A percentile compares a stretch with the other conserved stretches of the same genome.
phyloP scores from a whole-genome alignment of 2,329 filamentous ascomycete species.

The Fusarium napiforme region DNA sequence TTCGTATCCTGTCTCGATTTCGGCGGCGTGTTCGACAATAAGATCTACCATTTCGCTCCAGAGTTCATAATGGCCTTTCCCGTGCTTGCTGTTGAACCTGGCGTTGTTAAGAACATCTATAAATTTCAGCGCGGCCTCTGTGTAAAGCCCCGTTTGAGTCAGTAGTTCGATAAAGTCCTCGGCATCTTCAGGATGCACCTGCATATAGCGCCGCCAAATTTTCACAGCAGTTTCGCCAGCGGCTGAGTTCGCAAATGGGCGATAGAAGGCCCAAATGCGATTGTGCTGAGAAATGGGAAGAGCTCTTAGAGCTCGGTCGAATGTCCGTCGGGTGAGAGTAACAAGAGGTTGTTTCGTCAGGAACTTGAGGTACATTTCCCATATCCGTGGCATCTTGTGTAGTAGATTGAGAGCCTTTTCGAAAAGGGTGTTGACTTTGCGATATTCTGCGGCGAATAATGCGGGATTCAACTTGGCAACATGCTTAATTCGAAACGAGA shows the following conservation, averaged over 20 bases:
- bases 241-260: slow-evolving; percentile 89
- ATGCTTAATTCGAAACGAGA: slow-evolving; percentile 85
- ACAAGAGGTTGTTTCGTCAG: slow-evolving; percentile 91
- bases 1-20: slow-evolving; percentile 83
- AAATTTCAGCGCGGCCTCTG: slow-evolving; percentile 90
- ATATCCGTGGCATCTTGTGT: slow-evolving; percentile 98
- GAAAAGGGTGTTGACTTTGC: slow-evolving; percentile 94
- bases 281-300: slow-evolving; percentile 95
- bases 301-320: slow-evolving; percentile 91
- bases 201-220: slow-evolving; percentile 96
- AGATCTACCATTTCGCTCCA: slow-evolving; percentile 99
- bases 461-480: slow-evolving; percentile 85
- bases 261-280: slow-evolving; percentile 92
- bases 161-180: slow-evolving; percentile 96
- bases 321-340: slow-evolving; percentile 85
- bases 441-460: slow-evolving; percentile 80
- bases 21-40: slow-evolving; percentile 87
- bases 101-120: slow-evolving; percentile 92
- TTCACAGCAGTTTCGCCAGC: slow-evolving; percentile 90
- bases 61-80: slow-evolving; percentile 94
- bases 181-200: slow-evolving; percentile 92
- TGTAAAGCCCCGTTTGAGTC: slow-evolving; percentile 82
- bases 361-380: slow-evolving; percentile 97
- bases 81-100: slow-evolving; percentile 89
- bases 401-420: slow-evolving; percentile 91